These are phyloP conservation scores for Sclerotinia borealis DNA, from an alignment of 2,329 filamentous ascomycete species.

Conservation along the genomic window DNA sequence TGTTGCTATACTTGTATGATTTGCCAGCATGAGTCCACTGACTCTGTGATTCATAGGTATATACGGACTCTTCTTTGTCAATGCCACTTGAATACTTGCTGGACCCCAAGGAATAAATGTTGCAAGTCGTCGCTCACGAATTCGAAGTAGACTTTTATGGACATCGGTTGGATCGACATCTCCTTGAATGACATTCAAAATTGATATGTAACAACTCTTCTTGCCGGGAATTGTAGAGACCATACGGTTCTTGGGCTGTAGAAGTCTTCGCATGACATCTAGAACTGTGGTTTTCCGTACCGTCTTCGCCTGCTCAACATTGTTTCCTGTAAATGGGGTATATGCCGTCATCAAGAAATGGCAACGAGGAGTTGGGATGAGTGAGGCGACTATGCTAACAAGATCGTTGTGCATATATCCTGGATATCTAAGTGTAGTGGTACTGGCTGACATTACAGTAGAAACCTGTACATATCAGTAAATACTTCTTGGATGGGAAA, in stretches of 20 bases:
- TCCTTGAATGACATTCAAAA: conserved; percentile 97
- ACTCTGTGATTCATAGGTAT: conserved; percentile 91
- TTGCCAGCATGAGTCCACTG: conserved; percentile 93
- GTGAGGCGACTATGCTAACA: conserved; percentile 88
- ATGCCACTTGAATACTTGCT: conserved; percentile 91
- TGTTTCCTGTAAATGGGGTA: conserved; percentile 94
- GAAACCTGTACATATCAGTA: conserved; percentile 55
- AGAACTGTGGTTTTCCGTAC: conserved; percentile 96
- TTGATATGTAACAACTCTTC: conserved; percentile 98
- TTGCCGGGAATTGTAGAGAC: conserved; percentile 92
- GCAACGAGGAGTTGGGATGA: conserved; percentile 93
- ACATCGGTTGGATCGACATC: conserved; percentile 97
- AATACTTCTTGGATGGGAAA: conserved; percentile 13
- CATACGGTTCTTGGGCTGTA: conserved; percentile 99
- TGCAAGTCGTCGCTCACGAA: conserved; percentile 86
- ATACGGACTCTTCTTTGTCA: conserved; percentile 95
- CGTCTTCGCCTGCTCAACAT: conserved; percentile 94
- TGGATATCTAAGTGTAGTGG: conserved; percentile 91
- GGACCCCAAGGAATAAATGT: conserved; percentile 99
- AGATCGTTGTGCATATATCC: conserved; percentile 99
- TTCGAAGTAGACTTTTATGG: conserved; percentile 94
- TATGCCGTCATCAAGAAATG: conserved; percentile 99
- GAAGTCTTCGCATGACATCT: conserved; percentile 90
- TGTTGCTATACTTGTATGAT: conserved; percentile 95
- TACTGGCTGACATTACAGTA: conserved; percentile 98